Conservation (phyloP, 2,329 filamentous ascomycete genomes). For the Diplodia intermedia region DNA sequence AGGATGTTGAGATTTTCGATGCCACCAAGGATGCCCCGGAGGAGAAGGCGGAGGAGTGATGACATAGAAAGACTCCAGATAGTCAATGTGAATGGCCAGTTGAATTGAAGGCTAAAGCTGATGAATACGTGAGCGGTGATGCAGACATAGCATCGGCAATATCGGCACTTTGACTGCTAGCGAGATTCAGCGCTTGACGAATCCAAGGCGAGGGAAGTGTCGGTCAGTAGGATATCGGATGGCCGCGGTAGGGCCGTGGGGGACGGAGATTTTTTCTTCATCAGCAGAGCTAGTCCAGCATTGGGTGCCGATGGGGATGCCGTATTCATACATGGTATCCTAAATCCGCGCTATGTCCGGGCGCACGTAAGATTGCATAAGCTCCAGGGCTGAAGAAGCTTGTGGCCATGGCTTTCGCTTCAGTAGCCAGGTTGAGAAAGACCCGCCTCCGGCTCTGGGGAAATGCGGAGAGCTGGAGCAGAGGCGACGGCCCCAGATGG, state of each 20-base stretch:
- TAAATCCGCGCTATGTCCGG: background rate
- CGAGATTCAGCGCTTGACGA: constrained; percentile 15
- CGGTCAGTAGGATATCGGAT: constrained; percentile 4
- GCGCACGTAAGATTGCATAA: background rate
- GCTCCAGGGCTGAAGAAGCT: background rate
- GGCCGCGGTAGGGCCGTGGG: constrained; percentile 5
- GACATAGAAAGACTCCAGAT: background rate
- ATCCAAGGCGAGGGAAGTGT: background rate
- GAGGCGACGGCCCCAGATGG: constrained; percentile 2
- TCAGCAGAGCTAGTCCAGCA: background rate
- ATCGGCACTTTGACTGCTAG: background rate
- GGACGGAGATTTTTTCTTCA: constrained; percentile 8
- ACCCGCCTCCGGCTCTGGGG: constrained; percentile 4
- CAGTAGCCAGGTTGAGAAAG: constrained; percentile 14
- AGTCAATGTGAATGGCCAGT: too few species aligned
- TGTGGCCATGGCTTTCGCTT: constrained; percentile 9
- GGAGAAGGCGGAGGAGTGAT: background rate
- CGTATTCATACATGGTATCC: background rate
- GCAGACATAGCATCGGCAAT: background rate
- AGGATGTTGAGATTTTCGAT: constrained; percentile 3
- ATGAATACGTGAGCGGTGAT: too few species aligned
- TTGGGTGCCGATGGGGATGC: background rate
- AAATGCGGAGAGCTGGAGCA: constrained; percentile 12
- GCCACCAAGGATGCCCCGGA: background rate
- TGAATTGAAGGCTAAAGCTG: too few species aligned